Base-by-base conservation (phyloP, 257 asterid species). In the Solanum piurae region DNA sequence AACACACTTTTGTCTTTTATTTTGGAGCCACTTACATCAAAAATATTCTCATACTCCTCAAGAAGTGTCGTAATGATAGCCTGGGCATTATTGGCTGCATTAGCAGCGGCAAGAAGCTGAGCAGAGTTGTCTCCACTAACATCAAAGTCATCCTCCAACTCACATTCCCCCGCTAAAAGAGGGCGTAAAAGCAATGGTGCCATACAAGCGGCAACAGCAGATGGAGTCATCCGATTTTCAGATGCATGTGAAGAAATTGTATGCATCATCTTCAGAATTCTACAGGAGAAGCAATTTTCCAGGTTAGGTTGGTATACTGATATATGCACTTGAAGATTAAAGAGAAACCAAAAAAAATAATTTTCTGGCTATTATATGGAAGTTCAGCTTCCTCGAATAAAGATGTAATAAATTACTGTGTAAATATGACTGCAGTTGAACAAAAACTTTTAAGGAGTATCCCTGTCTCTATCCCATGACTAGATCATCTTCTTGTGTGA, bases 121-220 rank as follows among this genome's bases (percentile, higher is more conserved):
- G 99, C 93, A 83, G 99, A 93, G 92, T 93, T 96, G 90, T 93
- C 99, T 86, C 97, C 98, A 86, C 93, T 94, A 49, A 87, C 75
- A 69, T 95, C 98, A 92, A 89, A 92, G 88, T 93, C 98, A 86
- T 95, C 98, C 90, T 96, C 99, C 86, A 93, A 33, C 89, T 95
- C 99, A 72, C 99, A 96, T 92, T 96, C 99, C 79, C 99, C 99
- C 14, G 98, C 97, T 88, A 96, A 92, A 86, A 96, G 98, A 52
- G 99, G 99, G 23, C 98, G 98, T 92, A 96, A 93, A 85, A 96
- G 98, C 95, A 96, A 92, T 21, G 99, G 99, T 55, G 99, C 99
- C 99, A 96, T 96, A 90, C 99, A 96, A 89, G 99, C 99, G 88
- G 98, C 98, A 90, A 96, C 98, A 82, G 99, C 99, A 10, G 97